Conservation (phyloP, 2,329 filamentous ascomycete species). For the Shiraia sp. region DNA sequence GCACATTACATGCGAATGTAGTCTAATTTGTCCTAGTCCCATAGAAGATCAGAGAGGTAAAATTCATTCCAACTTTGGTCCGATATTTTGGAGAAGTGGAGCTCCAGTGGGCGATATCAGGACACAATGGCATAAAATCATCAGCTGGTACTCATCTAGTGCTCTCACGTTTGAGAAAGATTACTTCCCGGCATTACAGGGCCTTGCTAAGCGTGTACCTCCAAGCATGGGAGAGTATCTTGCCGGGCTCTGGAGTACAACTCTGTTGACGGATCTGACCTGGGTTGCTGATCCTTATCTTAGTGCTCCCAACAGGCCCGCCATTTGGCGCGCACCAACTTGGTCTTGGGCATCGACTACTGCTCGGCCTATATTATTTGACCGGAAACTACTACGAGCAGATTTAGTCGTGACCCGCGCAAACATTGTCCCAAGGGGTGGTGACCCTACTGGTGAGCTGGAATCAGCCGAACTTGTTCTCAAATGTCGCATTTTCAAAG, state of each 20-base stretch:
- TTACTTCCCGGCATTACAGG: conserved; percentile 10
- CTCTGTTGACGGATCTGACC: background rate
- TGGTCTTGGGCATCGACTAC: conserved; percentile 12
- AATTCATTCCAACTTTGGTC: too few species aligned
- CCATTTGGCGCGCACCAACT: conserved; percentile 7
- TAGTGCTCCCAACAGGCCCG: background rate
- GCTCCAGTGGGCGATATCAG: too few species aligned
- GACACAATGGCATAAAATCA: conserved; percentile 5
- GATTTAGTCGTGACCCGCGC: background rate
- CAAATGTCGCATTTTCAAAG: too few species aligned
- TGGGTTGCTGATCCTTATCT: background rate
- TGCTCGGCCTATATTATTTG: background rate
- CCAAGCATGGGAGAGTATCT: conserved; percentile 5
- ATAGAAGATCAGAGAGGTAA: too few species aligned
- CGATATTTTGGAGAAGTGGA: too few species aligned
- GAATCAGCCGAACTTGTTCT: background rate
- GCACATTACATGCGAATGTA: too few species aligned
- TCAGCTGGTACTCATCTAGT: conserved; percentile 1
- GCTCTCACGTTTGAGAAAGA: conserved; percentile 5
- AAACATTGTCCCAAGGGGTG: background rate
- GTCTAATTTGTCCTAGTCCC: too few species aligned
- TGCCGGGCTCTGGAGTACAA: conserved; percentile 8
- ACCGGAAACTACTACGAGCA: background rate
- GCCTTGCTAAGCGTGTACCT: conserved; percentile 3
- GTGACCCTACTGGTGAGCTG: background rate